Percentiles rank a stretch among this genome's conserved stretches.
phyloP scores from a whole-genome alignment of 768 basidiomycete genomes.

The Leccinum subgranulosum region DNA sequence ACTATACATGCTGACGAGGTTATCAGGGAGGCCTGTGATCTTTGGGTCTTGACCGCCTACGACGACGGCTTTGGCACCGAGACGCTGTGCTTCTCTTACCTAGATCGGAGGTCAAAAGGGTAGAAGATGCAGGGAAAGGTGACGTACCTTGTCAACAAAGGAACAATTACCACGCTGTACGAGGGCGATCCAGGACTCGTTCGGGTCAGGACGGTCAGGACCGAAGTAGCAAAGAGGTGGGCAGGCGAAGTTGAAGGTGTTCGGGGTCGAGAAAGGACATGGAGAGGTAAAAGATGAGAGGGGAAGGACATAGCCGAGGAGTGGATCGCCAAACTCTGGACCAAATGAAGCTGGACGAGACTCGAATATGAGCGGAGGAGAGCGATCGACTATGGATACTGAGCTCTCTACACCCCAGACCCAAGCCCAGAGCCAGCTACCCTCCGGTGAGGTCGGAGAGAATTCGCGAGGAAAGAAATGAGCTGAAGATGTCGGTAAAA shows the following conservation, averaged over 20 bases:
- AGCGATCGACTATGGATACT: constrained; percentile 74
- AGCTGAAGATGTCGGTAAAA: neutral
- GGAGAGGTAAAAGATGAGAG: constrained; percentile 58
- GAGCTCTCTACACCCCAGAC: constrained; percentile 66
- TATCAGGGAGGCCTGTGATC: constrained; percentile 63
- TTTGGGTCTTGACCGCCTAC: constrained; percentile 81
- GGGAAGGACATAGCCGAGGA: constrained; percentile 71
- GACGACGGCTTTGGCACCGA: constrained; percentile 87
- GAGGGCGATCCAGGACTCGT: constrained; percentile 86
- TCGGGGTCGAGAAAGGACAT: constrained; percentile 35
- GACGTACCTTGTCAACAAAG: constrained; percentile 79
- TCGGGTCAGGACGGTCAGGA: constrained; percentile 50
- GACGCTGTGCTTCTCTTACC: constrained; percentile 56
- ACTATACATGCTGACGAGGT: constrained; percentile 88
- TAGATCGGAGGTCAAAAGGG: constrained; percentile 2
- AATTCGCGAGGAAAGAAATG: constrained; percentile 32
- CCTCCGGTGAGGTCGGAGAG: constrained; percentile 42
- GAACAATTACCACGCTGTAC: constrained; percentile 88
- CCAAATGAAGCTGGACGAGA: constrained; percentile 79
- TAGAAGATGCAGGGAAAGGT: constrained; percentile 27
- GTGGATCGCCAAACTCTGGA: constrained; percentile 61
- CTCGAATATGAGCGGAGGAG: constrained; percentile 65
- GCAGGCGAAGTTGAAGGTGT: constrained; percentile 53
- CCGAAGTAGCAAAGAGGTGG: constrained; percentile 63
- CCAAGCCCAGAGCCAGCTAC: constrained; percentile 59